Base-by-base conservation (phyloP, 495 filamentous ascomycete genomes). In the Neurospora hispaniola region DNA sequence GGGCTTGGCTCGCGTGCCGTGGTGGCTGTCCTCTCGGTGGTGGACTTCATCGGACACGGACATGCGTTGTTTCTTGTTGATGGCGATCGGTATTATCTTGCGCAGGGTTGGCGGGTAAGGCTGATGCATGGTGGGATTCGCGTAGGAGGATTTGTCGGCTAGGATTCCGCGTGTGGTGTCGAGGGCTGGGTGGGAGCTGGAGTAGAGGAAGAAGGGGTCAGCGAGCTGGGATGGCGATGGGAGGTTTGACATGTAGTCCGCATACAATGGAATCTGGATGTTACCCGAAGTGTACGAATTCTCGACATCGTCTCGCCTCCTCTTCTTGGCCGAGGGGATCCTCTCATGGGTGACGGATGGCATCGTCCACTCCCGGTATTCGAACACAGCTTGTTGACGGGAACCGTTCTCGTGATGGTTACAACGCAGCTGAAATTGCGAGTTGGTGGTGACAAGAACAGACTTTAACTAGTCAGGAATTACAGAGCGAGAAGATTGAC, bases 221-320 rank as follows among this genome's bases (percentile, higher is more conserved):
- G 74, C 46, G 18, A 35, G 4, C 27, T 66, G 54, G 54, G 40
- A 16, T 27, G 41, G 31, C 42, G 7, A 68, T 48, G 40, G 43
- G 69, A 16, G 18, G 2, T 46, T 72, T 43, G 69, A 62, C 46
- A 46, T 23, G 42, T 73, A 46, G 71, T 71, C 69, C 42, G 74
- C 76, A 74, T 82, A 82, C 80, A 82, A 75, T 76, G 76, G 73
- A 46, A 78, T 31, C 71, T 81, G 81, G 69, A 75, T 74, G 69
- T 75, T 71, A 72, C 43, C 27, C 27, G 54, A 18, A 0, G 54
- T 66, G 73, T 72, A 18, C 66, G 27, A 18, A 31, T 70, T 18
- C 27, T 74, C 73, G 72, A 72, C 62, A 70, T 83, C 82, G 41
- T 84, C 82, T 72, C 81, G 82, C 72, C 80, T 81, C 73, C 83